These are phyloP conservation scores for Ustanciosporium gigantosporum DNA, from an alignment of 1,284 basidiomycete genomes.

Conservation along the genomic window DNA sequence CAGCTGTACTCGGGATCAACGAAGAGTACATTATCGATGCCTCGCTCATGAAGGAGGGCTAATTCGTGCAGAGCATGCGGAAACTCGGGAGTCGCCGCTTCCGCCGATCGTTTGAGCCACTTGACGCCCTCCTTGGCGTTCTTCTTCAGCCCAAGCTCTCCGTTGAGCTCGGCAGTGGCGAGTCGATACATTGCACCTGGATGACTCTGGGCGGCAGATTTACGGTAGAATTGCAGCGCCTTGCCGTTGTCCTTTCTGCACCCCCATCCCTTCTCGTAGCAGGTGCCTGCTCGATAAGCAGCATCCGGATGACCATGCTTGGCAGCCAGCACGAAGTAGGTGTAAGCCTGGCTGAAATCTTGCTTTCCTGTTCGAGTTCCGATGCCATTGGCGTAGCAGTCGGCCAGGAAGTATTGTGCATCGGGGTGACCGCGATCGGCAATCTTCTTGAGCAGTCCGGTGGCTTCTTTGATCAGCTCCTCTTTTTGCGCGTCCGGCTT, in stretches of 20 bases:
- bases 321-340: conserved; percentile 90
- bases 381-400: conserved; percentile 96
- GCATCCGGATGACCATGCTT: conserved; percentile 99
- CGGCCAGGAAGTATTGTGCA: conserved; percentile 94
- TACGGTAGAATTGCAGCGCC: conserved; percentile 86
- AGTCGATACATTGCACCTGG: conserved; percentile 96
- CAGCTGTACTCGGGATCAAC: conserved; percentile 93
- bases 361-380: conserved; percentile 80
- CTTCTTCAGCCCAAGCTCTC: conserved; percentile 83
- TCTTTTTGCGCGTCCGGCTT: conserved; percentile 36
- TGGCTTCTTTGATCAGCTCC: conserved; percentile 88
- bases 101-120: conserved; percentile 95
- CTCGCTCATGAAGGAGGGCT: conserved; percentile 89
- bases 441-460: conserved; percentile 79
- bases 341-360: conserved; percentile 95
- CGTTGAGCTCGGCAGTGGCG: conserved; percentile 93
- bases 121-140: conserved; percentile 94
- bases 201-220: conserved; percentile 86
- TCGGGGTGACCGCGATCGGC: conserved; percentile 91
- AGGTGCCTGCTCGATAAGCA: conserved; percentile 91
- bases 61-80: conserved; percentile 95
- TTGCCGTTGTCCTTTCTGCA: conserved; percentile 88
- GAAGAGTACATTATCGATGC: conserved; percentile 94
- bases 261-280: conserved; percentile 99
- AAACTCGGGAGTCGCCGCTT: conserved; percentile 77